Evolutionary conservation across 1,284 basidiomycete genomes (phyloP).

Genomic region (Trametes pubescens): DNA sequence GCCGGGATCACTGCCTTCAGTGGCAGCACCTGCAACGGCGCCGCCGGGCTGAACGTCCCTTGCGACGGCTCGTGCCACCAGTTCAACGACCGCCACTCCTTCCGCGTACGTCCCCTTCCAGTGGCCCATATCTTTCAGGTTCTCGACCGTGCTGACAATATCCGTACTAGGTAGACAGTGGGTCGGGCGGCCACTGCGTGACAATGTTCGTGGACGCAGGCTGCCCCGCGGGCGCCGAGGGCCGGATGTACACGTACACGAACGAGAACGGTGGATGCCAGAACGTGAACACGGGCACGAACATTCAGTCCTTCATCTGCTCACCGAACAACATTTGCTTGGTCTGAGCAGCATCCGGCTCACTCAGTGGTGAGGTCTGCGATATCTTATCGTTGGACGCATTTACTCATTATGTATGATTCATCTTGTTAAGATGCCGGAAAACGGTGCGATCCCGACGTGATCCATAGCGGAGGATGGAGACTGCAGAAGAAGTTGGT

Average conservation of each 20-base stretch:
- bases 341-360: background rate
- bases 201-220: background rate
- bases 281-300: constrained; percentile 4
- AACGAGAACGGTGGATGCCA: background rate
- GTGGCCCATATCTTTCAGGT: background rate
- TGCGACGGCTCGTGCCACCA: constrained; percentile 4
- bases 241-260: background rate
- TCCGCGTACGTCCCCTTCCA: background rate
- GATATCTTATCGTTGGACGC: too few species aligned
- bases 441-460: too few species aligned
- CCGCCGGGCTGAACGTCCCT: background rate
- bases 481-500: too few species aligned
- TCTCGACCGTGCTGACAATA: background rate
- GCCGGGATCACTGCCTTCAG: constrained; percentile 1
- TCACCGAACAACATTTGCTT: background rate
- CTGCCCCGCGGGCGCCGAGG: background rate
- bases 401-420: too few species aligned
- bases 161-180: background rate
- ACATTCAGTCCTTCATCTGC: background rate
- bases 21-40: background rate
- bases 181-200: background rate
- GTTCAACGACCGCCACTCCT: background rate
- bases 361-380: background rate
- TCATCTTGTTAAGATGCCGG: too few species aligned
- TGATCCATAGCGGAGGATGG: too few species aligned